Conservation (phyloP, 768 basidiomycete species). For the Trametes cubensis region DNA sequence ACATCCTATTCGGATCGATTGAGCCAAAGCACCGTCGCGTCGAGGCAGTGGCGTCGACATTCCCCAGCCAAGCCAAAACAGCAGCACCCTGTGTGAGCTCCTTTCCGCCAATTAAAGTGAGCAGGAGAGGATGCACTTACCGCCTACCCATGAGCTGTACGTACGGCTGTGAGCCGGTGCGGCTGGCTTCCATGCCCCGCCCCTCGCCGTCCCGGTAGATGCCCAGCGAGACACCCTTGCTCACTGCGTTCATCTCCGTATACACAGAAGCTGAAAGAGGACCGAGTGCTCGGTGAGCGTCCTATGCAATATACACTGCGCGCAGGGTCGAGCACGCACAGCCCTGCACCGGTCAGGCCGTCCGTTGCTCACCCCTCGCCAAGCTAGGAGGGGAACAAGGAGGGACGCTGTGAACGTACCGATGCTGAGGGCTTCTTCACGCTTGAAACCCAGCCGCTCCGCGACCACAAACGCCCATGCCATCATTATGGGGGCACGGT, state of each 20-base stretch:
- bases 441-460: constrained; percentile 81
- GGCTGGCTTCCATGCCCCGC: constrained; percentile 55
- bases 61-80: background rate
- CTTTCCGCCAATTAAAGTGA: constrained; percentile 5
- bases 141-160: constrained; percentile 83
- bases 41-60: background rate
- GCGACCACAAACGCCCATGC: constrained; percentile 91
- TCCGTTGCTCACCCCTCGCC: constrained; percentile 8
- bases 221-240: constrained; percentile 84
- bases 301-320: constrained; percentile 18
- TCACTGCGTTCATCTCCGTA: constrained; percentile 88
- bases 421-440: constrained; percentile 90
- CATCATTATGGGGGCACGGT: constrained; percentile 93
- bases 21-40: background rate
- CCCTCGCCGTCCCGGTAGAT: constrained; percentile 62
- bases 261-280: constrained; percentile 75
- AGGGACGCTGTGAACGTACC: constrained; percentile 46
- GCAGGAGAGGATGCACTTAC: constrained; percentile 37
- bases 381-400: background rate
- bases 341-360: constrained; percentile 15
- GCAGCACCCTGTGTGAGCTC: constrained; percentile 4
- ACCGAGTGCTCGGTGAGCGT: constrained; percentile 6
- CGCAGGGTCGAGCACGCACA: constrained; percentile 13
- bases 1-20: constrained; percentile 12
- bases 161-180: constrained; percentile 73